Percentiles rank a stretch among this genome's conserved stretches.
Conservation (phyloP, 202 grass and related monocot species). For the Setaria viridis region DNA sequence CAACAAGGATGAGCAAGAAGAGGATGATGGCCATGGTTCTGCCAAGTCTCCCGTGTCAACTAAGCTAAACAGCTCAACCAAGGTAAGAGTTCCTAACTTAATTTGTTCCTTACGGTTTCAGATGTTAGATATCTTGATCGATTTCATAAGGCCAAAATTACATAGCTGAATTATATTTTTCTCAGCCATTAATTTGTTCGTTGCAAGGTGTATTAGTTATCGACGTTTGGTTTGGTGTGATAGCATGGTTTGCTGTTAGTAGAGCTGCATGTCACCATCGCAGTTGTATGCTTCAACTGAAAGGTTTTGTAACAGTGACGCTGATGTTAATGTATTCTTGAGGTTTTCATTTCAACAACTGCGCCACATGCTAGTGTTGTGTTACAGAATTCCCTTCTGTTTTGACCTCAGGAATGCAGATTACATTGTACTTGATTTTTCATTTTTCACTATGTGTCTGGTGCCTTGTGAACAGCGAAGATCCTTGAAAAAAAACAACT, state of each 20-base stretch:
- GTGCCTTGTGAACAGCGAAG: no score
- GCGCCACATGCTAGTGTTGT: no score
- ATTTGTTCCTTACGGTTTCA: not conserved
- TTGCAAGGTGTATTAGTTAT: not conserved
- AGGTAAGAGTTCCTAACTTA: slow-evolving; percentile 40
- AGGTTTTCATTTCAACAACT: no score
- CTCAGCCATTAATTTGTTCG: not conserved
- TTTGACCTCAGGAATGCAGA: no score
- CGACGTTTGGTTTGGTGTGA: not conserved
- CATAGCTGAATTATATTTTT: not conserved
- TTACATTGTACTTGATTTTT: no score
- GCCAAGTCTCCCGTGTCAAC: not conserved
- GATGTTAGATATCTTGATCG: not conserved
- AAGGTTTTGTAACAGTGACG: not conserved
- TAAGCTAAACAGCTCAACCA: slow-evolving; percentile 43
- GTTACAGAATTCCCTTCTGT: no score
- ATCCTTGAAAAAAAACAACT: no score
- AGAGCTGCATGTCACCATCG: slow-evolving; percentile 32
- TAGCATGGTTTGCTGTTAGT: not conserved
- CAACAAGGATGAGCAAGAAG: slow-evolving; percentile 29
- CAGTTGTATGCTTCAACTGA: slow-evolving; percentile 19
- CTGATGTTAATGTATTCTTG: no score
- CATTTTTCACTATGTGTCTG: no score
- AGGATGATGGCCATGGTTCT: not conserved
- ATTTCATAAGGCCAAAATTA: not conserved